Conservation (phyloP, 805 yeast genomes). For the Nakazawaea siamensis region DNA sequence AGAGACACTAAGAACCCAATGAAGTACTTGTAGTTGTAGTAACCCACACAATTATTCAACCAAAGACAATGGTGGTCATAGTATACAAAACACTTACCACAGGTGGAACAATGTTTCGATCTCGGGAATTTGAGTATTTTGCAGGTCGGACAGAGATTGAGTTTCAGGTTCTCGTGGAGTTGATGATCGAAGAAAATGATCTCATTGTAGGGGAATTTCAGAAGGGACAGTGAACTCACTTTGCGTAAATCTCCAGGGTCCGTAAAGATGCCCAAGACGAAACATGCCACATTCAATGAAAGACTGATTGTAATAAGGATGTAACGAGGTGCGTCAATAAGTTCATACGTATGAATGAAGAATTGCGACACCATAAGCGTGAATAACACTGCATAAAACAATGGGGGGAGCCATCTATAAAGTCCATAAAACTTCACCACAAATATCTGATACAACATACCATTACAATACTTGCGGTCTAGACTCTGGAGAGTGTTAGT, state of each 20-base stretch:
- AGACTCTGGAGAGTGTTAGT: slow-evolving; percentile 9
- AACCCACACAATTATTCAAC: slow-evolving; percentile 49
- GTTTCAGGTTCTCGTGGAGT: slow-evolving; percentile 14
- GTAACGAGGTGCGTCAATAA: slow-evolving; percentile 3
- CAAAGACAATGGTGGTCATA: slow-evolving; percentile 61
- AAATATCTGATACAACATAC: slow-evolving; percentile 21
- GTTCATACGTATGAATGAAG: slow-evolving; percentile 15
- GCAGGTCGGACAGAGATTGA: slow-evolving; percentile 53
- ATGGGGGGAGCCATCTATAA: slow-evolving; percentile 8
- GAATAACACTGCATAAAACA: slow-evolving; percentile 1
- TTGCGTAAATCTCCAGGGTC: slow-evolving; percentile 32
- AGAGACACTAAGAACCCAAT: slow-evolving; percentile 28
- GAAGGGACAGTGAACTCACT: slow-evolving; percentile 14
- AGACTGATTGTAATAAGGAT: slow-evolving; percentile 25
- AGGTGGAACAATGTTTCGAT: slow-evolving; percentile 64
- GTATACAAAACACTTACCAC: slow-evolving; percentile 54
- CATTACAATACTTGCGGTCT: slow-evolving; percentile 19
- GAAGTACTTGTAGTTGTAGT: slow-evolving; percentile 42
- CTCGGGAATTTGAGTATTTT: slow-evolving; percentile 72
- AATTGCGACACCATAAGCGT: slow-evolving; percentile 16
- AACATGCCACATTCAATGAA: slow-evolving; percentile 23
- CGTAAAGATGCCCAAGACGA: slow-evolving; percentile 28
- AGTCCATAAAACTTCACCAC: not conserved
- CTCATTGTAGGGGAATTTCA: slow-evolving; percentile 27
- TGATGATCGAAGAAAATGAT: slow-evolving; percentile 31